phyloP scores from a whole-genome alignment of 2,329 filamentous ascomycete species.

The Fusarium drepaniforme region DNA sequence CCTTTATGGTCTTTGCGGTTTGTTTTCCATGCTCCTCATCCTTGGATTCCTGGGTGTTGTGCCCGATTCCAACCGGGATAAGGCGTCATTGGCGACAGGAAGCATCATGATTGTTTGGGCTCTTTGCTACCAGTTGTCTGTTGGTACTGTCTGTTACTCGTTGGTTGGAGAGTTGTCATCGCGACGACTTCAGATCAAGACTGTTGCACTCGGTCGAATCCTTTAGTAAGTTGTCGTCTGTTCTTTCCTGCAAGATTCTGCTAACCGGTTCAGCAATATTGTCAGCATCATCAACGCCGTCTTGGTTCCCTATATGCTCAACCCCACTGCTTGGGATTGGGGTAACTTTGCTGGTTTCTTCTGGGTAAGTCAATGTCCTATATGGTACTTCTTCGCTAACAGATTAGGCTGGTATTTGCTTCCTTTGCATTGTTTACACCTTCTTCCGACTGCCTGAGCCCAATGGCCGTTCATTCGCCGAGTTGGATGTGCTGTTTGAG shows the following conservation, averaged over 20 bases:
- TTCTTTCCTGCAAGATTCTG: rapidly evolving
- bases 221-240: conserved; percentile 68
- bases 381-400: conserved; percentile 14
- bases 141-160: conserved; percentile 91
- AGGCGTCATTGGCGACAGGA: conserved; percentile 81
- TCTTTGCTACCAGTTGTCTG: conserved; percentile 85
- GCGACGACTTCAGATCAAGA: conserved; percentile 88
- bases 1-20: conserved; percentile 79
- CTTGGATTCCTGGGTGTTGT: conserved; percentile 88
- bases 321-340: conserved; percentile 90
- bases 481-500: conserved; percentile 89
- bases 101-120: conserved; percentile 88
- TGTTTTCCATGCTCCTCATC: conserved; percentile 82
- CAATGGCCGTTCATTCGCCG: conserved; percentile 83
- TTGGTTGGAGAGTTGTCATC: conserved; percentile 88
- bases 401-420: conserved; percentile 75
- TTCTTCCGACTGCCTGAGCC: conserved; percentile 74
- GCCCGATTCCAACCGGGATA: conserved; percentile 66
- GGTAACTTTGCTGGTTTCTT: conserved; percentile 90
- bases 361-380: conserved; percentile 66
- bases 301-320: conserved; percentile 92
- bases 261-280: conserved; percentile 68
- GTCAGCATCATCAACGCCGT: conserved; percentile 86
- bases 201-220: conserved; percentile 86
- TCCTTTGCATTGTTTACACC: conserved; percentile 83